Evolutionary conservation across 345 rosid genomes (phyloP), one percentile per base, ranked within the genome.

Genomic region (Excoecaria agallocha): DNA sequence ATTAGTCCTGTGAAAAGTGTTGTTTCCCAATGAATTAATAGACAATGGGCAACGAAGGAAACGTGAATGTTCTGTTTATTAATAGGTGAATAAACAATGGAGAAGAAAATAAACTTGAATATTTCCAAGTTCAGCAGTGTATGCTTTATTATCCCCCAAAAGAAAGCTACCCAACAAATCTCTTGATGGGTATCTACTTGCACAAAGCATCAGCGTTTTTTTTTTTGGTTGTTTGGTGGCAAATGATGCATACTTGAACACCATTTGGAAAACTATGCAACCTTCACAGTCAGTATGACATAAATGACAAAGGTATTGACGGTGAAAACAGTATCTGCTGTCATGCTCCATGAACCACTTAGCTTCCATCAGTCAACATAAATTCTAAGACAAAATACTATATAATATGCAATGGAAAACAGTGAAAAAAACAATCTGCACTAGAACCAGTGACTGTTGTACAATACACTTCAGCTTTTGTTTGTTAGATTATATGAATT

Each of bases 231-330:
- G 85, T 86, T 82, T 78, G 79, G 87, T 79, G 86, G 89, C 82
- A 85, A 87, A 78, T 86, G 84, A 82, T 84, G 89, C 81, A 69
- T 74, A 69, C 84, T 80, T 3, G n/a, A 63, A 64, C 83, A 76
- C 84, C 87, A 79, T 68, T 81, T 73, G 87, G 86, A 87, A 88
- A 66, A 89, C 76, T 48, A 66, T 68, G 67, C 87, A 84, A 90
- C 89, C 89, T 52, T 71, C 13, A 35, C 46, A 72, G 48, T 61
- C 6, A 43, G 35, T 13, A 48, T 12, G 38, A 12, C 10, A 61
- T 13, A 20, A 15, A 17, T 41, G 1, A 25, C 5, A 52, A 50
- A 45, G 8, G 7, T 8, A 13, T 30, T 71, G 15, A 5, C 16
- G 15, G 15, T 45, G 9, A 25, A 43, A 71, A 71, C 11, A 8